Evolutionary conservation across 495 filamentous ascomycete genomes (phyloP), one percentile per base, ranked within the genome.

Genomic region (Staphylotrichum longicolle): DNA sequence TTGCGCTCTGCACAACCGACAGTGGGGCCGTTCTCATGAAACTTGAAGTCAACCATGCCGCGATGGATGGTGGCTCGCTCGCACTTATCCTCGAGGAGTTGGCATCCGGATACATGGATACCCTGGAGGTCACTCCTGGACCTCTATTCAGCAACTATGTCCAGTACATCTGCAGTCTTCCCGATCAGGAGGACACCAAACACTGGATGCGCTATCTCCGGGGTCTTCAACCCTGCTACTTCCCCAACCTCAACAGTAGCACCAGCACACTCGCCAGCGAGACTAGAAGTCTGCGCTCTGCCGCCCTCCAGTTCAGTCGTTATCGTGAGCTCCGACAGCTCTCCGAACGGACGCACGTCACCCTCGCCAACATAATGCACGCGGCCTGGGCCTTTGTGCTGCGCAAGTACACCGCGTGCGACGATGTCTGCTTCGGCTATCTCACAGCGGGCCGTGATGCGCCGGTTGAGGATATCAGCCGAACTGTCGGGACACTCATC

Each of bases 71-170:
- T 4, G 68, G 67, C 3, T 67, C 72, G 1, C 70, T 75, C 30
- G 71, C 68, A n/a, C 63, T 77, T 40, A 61, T 70, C 39, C 77
- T 70, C 20, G 58, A 62, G 8, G 70, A 73, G 32, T 30, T 73
- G 32, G 52, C 78, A 15, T 60, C 71, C 1, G 79, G 78, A 3
- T 86, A 86, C 57, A 72, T 69, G 14, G 77, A 61, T 2, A 52
- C 47, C 5, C 63, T 67, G 10, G 45, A 52, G 14, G 58, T 62
- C 10, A 69, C 63, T 5, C 68, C 66, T 30, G 80, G 68, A 5
- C 81, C 82, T 1, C 64, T 78, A 35, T 87, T 83, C 73, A 84
- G 82, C 57, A 73, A 79, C 42, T 86, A 84, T 58, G 77, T 86
- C 39, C 61, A 65, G 1, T 82, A 82, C 54, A 64, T 86, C 4